Base-by-base conservation (phyloP, 2,329 filamentous ascomycete genomes). In the Penicillium crustosum region DNA sequence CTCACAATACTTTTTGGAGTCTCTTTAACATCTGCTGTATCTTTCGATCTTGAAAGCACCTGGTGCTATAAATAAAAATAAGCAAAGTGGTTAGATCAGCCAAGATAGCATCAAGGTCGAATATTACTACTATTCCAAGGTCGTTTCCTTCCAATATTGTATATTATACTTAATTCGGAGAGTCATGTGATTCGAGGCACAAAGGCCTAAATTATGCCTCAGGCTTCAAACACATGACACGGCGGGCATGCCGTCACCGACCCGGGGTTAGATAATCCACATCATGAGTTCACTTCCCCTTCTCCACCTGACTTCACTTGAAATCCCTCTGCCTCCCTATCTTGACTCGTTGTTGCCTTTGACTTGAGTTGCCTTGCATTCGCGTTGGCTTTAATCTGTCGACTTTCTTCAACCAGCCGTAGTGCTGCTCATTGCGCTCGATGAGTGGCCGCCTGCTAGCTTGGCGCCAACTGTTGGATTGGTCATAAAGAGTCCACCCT, bases 401-500 rank as follows among this genome's bases (percentile, higher is more conserved):
- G 44, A 54, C 52, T 41, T 51, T 36, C 53, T 52, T 53, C 53
- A 49, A 57, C 39, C 53, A 62, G 65, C 60, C 47, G 39, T 52
- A 49, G 61, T 63, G 59, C 60, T 66, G 60, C 54, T 68, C 56
- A 62, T 55, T 66, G 39, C 60, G 52, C 69, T 75, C 73, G 63
- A 76, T 73, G 73, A 75, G 65, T 64, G 63, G 62, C 66, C 60
- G 55, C 64, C 55, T 66, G 65, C 52, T 68, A 55, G 53, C 58
- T 63, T 58, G 62, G 60, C 64, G 63, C 66, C 68, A 69, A 70
- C 71, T 62, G 57, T 68, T 61, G 64, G 70, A 72, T 71, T 70
- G 72, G 70, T 70, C 66, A 49, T 73, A 68, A 64, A 61, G 53
- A 57, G 58, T 36, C 43, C 50, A 53, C 49, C 58, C 49, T 42